phyloP scores from a whole-genome alignment of 805 yeast species.

The Clavispora phyllophila region DNA sequence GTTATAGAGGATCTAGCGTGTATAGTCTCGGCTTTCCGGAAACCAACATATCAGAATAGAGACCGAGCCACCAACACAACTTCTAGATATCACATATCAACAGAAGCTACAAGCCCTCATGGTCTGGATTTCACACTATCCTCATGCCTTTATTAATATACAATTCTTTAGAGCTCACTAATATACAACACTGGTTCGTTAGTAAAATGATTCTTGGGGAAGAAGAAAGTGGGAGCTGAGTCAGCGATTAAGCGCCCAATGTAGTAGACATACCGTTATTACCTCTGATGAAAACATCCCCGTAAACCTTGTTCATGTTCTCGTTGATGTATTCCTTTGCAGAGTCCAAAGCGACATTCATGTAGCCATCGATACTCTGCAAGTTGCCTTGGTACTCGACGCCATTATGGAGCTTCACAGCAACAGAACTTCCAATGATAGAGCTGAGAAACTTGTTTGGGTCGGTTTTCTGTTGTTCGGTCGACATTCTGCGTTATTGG shows the following conservation, averaged over 20 bases:
- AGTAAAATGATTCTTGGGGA: slow-evolving; percentile 12
- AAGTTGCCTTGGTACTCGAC: slow-evolving; percentile 61
- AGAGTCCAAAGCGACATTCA: slow-evolving; percentile 85
- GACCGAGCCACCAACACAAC: too few species aligned
- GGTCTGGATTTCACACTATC: not conserved
- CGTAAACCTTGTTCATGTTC: slow-evolving; percentile 46
- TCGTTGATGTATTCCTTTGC: slow-evolving; percentile 60
- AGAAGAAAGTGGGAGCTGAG: not conserved
- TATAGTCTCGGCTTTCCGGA: too few species aligned
- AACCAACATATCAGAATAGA: too few species aligned
- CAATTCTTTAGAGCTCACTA: slow-evolving; percentile 26
- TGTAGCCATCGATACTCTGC: slow-evolving; percentile 92
- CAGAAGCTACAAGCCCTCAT: not conserved
- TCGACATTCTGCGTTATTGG: not conserved
- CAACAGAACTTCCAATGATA: slow-evolving; percentile 73
- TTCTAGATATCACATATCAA: too few species aligned
- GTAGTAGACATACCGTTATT: slow-evolving; percentile 60
- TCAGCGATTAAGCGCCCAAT: too few species aligned
- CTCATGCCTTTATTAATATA: slow-evolving; percentile 1
- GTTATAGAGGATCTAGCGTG: too few species aligned
- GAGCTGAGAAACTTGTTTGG: slow-evolving; percentile 78
- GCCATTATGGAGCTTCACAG: slow-evolving; percentile 83
- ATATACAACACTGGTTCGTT: slow-evolving; percentile 38
- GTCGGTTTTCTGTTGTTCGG: slow-evolving; percentile 34
- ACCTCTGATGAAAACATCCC: slow-evolving; percentile 84